Evolutionary conservation across 2,329 filamentous ascomycete species (phyloP).

Genomic region (Phaeosphaeriaceae sp.): DNA sequence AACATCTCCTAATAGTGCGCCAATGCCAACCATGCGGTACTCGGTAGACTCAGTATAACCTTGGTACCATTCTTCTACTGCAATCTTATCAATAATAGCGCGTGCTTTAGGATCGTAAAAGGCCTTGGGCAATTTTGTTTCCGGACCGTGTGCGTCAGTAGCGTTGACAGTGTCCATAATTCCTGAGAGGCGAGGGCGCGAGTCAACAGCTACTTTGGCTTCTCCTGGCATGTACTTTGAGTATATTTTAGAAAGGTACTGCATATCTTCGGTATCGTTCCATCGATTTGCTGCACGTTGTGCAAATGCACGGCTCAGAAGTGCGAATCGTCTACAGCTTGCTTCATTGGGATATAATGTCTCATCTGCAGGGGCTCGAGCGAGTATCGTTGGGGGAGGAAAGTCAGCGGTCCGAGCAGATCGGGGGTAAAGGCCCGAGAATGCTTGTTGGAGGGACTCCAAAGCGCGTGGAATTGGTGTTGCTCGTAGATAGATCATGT

Average conservation of each 20-base stretch:
- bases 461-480: conserved; percentile 59
- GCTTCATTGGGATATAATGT: conserved; percentile 59
- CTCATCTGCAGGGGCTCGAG: conserved; percentile 54
- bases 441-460: conserved; percentile 59
- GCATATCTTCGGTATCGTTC: conserved; percentile 75
- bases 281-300: conserved; percentile 55
- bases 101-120: conserved; percentile 83
- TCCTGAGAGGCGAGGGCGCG: conserved; percentile 81
- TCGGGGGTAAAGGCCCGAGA: conserved; percentile 57
- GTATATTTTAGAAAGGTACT: conserved; percentile 77
- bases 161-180: conserved; percentile 95
- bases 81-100: conserved; percentile 73
- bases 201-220: conserved; percentile 76
- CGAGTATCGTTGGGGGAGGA: conserved; percentile 53
- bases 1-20: conserved; percentile 81
- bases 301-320: conserved; percentile 56
- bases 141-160: conserved; percentile 81
- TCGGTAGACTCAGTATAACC: conserved; percentile 85
- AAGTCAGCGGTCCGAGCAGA: conserved; percentile 51
- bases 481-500: conserved; percentile 55
- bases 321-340: conserved; percentile 56
- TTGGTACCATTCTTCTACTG: conserved; percentile 89
- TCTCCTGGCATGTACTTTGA: conserved; percentile 84
- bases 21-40: conserved; percentile 89
- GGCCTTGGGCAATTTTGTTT: conserved; percentile 77